Percentiles rank a stretch among this genome's conserved stretches.
These are phyloP conservation scores for Agastache rugosa DNA, from an alignment of 257 asterid genomes.

Conservation along the genomic window DNA sequence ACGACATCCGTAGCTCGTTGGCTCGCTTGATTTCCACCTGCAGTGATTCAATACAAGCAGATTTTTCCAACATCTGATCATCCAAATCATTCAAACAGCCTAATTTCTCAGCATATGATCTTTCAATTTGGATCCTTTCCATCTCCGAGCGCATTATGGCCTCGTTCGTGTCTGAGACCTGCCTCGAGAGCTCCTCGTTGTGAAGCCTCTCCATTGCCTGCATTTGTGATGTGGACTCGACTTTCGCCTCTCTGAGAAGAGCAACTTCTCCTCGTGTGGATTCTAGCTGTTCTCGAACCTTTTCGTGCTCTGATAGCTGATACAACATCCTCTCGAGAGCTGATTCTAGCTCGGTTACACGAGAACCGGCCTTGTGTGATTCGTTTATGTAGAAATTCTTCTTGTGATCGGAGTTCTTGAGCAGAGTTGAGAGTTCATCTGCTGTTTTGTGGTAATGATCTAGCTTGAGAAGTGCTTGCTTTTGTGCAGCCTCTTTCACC, in stretches of 20 bases:
- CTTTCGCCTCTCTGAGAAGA: constrained; percentile 38
- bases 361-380: constrained; percentile 36
- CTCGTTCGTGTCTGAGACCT: constrained; percentile 43
- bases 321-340: constrained; percentile 30
- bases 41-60: constrained; percentile 38
- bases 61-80: constrained; percentile 46
- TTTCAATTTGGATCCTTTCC: constrained; percentile 34
- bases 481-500: constrained; percentile 61
- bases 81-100: constrained; percentile 40
- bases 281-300: constrained; percentile 39
- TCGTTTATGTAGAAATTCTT: constrained; percentile 51
- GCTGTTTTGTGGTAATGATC: constrained; percentile 55
- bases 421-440: constrained; percentile 49
- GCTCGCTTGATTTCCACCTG: constrained; percentile 43
- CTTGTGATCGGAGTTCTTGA: constrained; percentile 53
- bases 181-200: constrained; percentile 41
- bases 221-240: constrained; percentile 36
- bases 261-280: constrained; percentile 42
- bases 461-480: constrained; percentile 52
- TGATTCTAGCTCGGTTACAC: constrained; percentile 50
- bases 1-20: constrained; percentile 34
- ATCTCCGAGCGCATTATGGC: constrained; percentile 25
- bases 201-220: constrained; percentile 37
- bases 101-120: constrained; percentile 17
- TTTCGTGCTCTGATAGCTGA: constrained; percentile 37